These are phyloP conservation scores for Lentinula boryana DNA, from an alignment of 768 basidiomycete species.

Conservation along the genomic window DNA sequence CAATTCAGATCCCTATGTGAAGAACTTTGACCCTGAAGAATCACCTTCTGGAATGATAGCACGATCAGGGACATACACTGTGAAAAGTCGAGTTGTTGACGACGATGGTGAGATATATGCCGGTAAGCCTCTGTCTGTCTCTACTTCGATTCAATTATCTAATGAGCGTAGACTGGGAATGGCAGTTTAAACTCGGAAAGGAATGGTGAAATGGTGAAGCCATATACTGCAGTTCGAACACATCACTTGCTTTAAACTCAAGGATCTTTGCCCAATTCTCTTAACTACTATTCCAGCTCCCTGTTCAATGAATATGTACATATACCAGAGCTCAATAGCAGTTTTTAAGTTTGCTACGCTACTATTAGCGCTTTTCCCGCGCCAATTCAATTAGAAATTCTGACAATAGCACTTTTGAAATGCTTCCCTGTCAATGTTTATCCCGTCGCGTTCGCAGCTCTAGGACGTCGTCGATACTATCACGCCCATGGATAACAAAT, in stretches of 20 bases:
- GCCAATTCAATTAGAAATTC: neutral
- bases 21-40: constrained; percentile 56
- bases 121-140: constrained; percentile 37
- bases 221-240: neutral
- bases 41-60: constrained; percentile 77
- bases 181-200: constrained; percentile 88
- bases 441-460: neutral
- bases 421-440: neutral
- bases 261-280: neutral
- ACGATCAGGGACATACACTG: constrained; percentile 72
- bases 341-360: neutral
- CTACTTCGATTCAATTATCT: neutral
- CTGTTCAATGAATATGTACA: neutral
- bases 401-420: neutral
- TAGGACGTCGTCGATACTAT: neutral
- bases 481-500: neutral
- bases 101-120: constrained; percentile 81
- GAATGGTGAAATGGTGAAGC: constrained; percentile 59
- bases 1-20: constrained; percentile 58
- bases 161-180: constrained; percentile 60
- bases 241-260: neutral
- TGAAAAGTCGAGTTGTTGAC: constrained; percentile 79
- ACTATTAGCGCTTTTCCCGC: neutral
- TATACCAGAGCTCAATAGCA: neutral
- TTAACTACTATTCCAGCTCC: neutral